Evolutionary conservation across 352 stramenopile genomes (phyloP).

Genomic region (Pythium aphanidermatum): DNA sequence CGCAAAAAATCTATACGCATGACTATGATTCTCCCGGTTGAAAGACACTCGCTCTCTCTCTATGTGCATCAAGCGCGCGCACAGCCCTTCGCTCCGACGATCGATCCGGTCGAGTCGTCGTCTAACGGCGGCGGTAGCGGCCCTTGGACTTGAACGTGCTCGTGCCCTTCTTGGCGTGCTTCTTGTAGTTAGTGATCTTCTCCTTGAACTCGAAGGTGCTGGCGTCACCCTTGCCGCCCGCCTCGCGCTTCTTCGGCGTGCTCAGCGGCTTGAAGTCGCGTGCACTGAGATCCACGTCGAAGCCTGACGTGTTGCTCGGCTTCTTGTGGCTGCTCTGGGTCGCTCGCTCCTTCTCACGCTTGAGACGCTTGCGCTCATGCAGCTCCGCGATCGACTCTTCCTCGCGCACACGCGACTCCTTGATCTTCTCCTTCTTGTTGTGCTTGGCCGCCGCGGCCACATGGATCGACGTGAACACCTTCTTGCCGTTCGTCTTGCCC

Average conservation of each 20-base stretch:
- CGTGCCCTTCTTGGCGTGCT: conserved; percentile 82
- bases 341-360: conserved; percentile 64
- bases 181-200: conserved; percentile 89
- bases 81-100: too few relatives aligned
- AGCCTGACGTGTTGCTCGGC: conserved; percentile 26
- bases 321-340: conserved; percentile 46
- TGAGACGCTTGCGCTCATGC: conserved; percentile 69
- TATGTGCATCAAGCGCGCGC: background rate
- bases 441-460: conserved; percentile 73
- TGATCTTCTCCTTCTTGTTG: conserved; percentile 68
- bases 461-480: conserved; percentile 79
- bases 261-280: conserved; percentile 29
- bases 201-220: conserved; percentile 88
- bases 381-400: conserved; percentile 80
- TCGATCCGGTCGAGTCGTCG: too few relatives aligned
- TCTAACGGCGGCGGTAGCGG: conserved; percentile 81
- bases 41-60: background rate
- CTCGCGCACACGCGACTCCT: conserved; percentile 43
- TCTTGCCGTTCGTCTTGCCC: conserved; percentile 29
- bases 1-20: too few relatives aligned
- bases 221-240: conserved; percentile 8
- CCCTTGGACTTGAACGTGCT: conserved; percentile 90
- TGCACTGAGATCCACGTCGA: conserved; percentile 71
- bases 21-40: background rate
- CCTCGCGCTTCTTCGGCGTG: conserved; percentile 27